Conservation (phyloP, 1,139 yeast genomes). For the Suhomyces bokatorum region DNA sequence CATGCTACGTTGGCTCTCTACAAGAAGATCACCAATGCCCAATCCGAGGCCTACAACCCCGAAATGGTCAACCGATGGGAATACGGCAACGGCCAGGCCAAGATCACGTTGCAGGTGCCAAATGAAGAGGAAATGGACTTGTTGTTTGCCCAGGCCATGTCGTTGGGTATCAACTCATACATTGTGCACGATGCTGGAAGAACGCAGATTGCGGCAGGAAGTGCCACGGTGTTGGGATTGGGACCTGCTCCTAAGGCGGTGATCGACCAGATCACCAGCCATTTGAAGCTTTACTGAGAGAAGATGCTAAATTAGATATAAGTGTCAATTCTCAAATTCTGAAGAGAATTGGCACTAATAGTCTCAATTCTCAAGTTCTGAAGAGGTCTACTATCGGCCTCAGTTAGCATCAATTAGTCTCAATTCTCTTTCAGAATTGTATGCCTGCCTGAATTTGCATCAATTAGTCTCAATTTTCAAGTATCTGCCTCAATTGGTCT, state of each 20-base stretch:
- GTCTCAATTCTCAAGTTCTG: no score
- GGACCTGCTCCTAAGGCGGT: constrained; percentile 96
- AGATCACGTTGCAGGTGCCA: constrained; percentile 80
- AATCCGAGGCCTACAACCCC: constrained; percentile 57
- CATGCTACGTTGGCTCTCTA: constrained; percentile 96
- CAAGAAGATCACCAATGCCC: constrained; percentile 60
- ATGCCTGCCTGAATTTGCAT: no score
- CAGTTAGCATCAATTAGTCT: no score
- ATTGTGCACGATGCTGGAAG: constrained; percentile 95
- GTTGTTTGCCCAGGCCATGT: constrained; percentile 77
- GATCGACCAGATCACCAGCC: constrained; percentile 79
- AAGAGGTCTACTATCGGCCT: no score
- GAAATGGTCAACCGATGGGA: constrained; percentile 77
- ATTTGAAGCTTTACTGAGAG: constrained; percentile 64
- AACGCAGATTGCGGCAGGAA: constrained; percentile 92
- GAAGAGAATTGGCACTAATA: no score
- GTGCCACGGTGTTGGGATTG: constrained; percentile 89
- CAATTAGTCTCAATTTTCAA: no score
- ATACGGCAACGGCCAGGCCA: constrained; percentile 81
- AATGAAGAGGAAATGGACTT: constrained; percentile 75
- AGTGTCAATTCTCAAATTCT: no score
- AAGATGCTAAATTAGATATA: no score
- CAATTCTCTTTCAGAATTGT: no score
- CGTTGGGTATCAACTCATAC: constrained; percentile 74
- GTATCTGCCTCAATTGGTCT: no score